Base-by-base conservation (phyloP, 2,329 filamentous ascomycete species). In the Dactylellina leptospora region DNA sequence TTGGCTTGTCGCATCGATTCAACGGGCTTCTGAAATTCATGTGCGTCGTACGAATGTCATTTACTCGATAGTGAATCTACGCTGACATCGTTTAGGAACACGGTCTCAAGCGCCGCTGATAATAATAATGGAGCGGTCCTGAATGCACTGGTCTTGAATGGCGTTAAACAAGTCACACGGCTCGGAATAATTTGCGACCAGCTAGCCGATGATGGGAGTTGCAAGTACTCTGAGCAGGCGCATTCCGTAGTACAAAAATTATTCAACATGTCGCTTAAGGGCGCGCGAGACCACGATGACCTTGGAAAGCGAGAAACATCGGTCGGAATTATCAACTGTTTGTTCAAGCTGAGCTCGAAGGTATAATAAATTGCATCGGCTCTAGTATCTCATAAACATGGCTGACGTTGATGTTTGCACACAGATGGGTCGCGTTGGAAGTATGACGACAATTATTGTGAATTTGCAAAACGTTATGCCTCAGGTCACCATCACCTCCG, bases 381-480 rank as follows among this genome's bases (percentile, higher is more conserved):
- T 45, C 20, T 13, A 8, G 9, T 36, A 16, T 18, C 3, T 28
- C 16, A n/a, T 20, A 20, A 20, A 0, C 13, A 45, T 0, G 28
- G 8, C 51, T 53, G 11, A 63, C 16, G 13, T 30, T 8, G 22
- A 6, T 13, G 1, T n/a, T 1, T 11, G 25, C 22, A 4, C 28
- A 16, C n/a, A 72, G 68, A 72, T 72, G 68, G 68, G 68, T 11
- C 53, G 68, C 2, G 56, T 72, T 8, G 68, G 68, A 9, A 72
- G 68, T 28, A 72, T 72, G 68, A 72, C 68, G 8, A 72, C 68
- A 1, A 72, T 72, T 28, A 64, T 72, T 16, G 44, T 72, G 4
- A 72, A 72, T 47, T 47, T 72, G 18, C 59, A 64, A 38, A 72
- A 72, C 68, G 68, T 72, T 18, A 47, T 72, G 20, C 59, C 59